phyloP scores from a whole-genome alignment of 2,329 filamentous ascomycete species.

The Hypoxylon sp. region DNA sequence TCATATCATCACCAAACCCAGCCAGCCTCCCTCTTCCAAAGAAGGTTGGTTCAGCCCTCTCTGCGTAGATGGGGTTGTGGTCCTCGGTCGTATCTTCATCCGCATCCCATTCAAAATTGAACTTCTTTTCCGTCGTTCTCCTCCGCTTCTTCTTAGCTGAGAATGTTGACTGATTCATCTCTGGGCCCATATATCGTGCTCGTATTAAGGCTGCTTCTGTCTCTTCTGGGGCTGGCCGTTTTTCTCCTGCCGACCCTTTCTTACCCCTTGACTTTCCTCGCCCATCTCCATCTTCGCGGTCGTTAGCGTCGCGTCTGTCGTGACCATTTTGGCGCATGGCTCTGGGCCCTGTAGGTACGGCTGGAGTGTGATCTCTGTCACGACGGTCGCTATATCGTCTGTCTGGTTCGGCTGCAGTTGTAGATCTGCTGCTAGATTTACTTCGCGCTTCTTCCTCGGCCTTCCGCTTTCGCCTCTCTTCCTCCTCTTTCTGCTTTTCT shows the following conservation, averaged over 20 bases:
- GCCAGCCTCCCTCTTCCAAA: constrained; percentile 63
- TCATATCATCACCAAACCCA: constrained; percentile 68
- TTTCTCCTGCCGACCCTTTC: constrained; percentile 44
- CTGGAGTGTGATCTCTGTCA: constrained; percentile 43
- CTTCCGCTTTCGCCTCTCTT: constrained; percentile 56
- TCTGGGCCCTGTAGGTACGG: constrained; percentile 79
- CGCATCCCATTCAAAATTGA: constrained; percentile 98
- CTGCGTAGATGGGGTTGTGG: constrained; percentile 85
- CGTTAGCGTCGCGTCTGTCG: constrained; percentile 58
- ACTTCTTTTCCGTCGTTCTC: constrained; percentile 94
- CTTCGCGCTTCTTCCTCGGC: constrained; percentile 53
- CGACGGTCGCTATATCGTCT: constrained; percentile 51
- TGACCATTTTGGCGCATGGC: constrained; percentile 71
- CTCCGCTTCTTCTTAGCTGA: constrained; percentile 96
- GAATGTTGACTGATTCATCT: constrained; percentile 86
- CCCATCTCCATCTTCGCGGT: constrained; percentile 59
- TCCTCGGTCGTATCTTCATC: constrained; percentile 92
- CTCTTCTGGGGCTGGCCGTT: constrained; percentile 63
- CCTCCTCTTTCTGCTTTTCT: constrained; percentile 80
- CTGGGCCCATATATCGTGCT: constrained; percentile 91
- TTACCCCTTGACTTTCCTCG: constrained; percentile 44
- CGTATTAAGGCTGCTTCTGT: constrained; percentile 82
- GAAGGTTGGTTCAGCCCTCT: constrained; percentile 76
- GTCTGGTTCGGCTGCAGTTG: constrained; percentile 54
- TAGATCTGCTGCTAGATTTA: constrained; percentile 28